Conservation (phyloP, 805 yeast genomes). For the Teunomyces atbi region DNA sequence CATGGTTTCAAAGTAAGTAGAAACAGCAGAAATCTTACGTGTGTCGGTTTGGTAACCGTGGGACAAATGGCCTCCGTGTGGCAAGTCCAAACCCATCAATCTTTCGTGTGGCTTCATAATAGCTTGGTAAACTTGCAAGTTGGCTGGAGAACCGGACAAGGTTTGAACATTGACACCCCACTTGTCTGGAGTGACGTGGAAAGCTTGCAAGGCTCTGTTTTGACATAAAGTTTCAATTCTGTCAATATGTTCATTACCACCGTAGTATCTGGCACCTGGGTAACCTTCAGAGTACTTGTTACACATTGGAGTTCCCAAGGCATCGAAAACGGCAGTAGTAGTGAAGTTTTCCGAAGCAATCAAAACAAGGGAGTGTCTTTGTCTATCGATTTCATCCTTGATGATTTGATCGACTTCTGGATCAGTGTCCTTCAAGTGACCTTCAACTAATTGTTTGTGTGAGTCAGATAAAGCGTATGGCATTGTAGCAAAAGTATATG, state of each 20-base stretch:
- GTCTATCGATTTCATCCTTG: constrained; percentile 76
- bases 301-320: constrained; percentile 93
- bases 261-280: constrained; percentile 97
- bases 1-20: constrained; percentile 96
- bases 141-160: constrained; percentile 95
- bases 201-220: constrained; percentile 85
- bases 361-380: constrained; percentile 85
- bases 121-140: constrained; percentile 88
- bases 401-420: constrained; percentile 84
- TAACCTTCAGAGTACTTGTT: constrained; percentile 98
- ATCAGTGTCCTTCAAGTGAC: constrained; percentile 66
- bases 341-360: constrained; percentile 97
- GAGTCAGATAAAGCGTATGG: constrained; percentile 48
- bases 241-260: constrained; percentile 96
- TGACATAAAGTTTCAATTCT: constrained; percentile 88
- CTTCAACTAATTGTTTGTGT: constrained; percentile 55
- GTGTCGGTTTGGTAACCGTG: constrained; percentile 94
- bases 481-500: constrained; percentile 18
- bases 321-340: constrained; percentile 90
- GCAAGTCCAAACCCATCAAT: constrained; percentile 95
- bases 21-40: constrained; percentile 85
- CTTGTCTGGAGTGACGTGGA: constrained; percentile 65
- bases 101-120: constrained; percentile 86
- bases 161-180: constrained; percentile 99
- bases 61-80: constrained; percentile 97